Base-by-base conservation (phyloP, 2,329 filamentous ascomycete genomes). In the Ceratocystis cubensis region DNA sequence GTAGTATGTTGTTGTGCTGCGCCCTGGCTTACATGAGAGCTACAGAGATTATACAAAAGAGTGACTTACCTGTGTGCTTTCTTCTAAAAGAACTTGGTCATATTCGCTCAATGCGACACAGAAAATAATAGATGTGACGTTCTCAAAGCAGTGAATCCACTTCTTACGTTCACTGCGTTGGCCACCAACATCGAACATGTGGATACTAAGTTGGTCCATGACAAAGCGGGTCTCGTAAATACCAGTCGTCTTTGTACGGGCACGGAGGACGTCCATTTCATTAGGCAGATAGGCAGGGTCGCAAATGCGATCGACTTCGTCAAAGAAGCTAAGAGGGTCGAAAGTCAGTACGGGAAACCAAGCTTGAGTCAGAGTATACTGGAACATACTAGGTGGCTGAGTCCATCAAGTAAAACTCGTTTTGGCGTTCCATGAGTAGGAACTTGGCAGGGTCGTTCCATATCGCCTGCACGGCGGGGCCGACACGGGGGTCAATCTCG, bases 81-180 rank as follows among this genome's bases (percentile, higher is more conserved):
- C 94, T 77, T 99, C 94, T 50, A 99, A 81, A 65, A 99, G 80
- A 4, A 96, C 93, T 78, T 99, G 94, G 74, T 99, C 94, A 75
- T 99, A 99, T 77, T 99, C 94, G 79, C 92, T 97, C 71, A 99
- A 79, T 17, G 94, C 94, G 69, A 99, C 94, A 74, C 94, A 99
- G 78, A 99, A 99, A 71, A 99, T 99, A 76, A 99, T 99, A 3
- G 94, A 97, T 56, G 94, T 99, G 72, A 99, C 94, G 72, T 97
- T 97, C 76, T 99, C 94, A 76, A 99, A 99, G 79, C 94, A 99
- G 78, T 99, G 94, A 74, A 99, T 99, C 94, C 94, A 99, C 79
- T 99, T 99, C 81, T 99, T 99, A 69, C 94, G 85, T 78, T 99
- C 94, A 76, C 93, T 97, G 74, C 94, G 82, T 77, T 99, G 94